phyloP scores from a whole-genome alignment of 768 basidiomycete species.

The Atractiella rhizophila region DNA sequence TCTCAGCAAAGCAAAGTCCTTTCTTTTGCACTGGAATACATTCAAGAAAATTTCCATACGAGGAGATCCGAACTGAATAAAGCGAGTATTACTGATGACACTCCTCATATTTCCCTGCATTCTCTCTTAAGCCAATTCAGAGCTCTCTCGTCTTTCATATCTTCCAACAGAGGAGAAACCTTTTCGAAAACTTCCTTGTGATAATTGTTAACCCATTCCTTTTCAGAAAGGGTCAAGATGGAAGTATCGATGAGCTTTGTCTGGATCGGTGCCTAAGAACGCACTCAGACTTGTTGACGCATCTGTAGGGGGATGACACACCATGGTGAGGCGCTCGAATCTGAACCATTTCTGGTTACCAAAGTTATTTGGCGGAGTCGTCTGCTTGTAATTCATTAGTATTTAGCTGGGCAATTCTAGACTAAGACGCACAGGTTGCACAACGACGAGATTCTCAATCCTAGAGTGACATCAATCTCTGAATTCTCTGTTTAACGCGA shows the following conservation, averaged over 20 bases:
- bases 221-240: constrained; percentile 43
- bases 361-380: constrained; percentile 45
- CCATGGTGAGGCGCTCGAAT: constrained; percentile 72
- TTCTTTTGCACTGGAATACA: too few relatives aligned
- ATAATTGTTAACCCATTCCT: constrained; percentile 58
- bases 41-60: too few relatives aligned
- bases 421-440: constrained; percentile 31
- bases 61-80: too few relatives aligned
- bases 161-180: constrained; percentile 39
- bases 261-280: constrained; percentile 43
- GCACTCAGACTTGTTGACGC: not conserved
- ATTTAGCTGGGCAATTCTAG: constrained; percentile 3
- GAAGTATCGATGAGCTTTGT: constrained; percentile 45
- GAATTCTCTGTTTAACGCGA: too few relatives aligned
- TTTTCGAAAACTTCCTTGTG: constrained; percentile 51
- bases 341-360: constrained; percentile 59
- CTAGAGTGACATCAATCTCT: too few relatives aligned
- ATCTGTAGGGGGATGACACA: constrained; percentile 16
- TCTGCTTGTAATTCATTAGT: constrained; percentile 7
- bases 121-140: constrained; percentile 16
- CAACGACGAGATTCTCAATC: constrained; percentile 68
- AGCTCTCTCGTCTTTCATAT: constrained; percentile 28
- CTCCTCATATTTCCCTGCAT: constrained; percentile 5
- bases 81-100: too few relatives aligned
- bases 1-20: too few relatives aligned